Conservation (phyloP, 179 eudicot species). For the Gypsophila paniculata region DNA sequence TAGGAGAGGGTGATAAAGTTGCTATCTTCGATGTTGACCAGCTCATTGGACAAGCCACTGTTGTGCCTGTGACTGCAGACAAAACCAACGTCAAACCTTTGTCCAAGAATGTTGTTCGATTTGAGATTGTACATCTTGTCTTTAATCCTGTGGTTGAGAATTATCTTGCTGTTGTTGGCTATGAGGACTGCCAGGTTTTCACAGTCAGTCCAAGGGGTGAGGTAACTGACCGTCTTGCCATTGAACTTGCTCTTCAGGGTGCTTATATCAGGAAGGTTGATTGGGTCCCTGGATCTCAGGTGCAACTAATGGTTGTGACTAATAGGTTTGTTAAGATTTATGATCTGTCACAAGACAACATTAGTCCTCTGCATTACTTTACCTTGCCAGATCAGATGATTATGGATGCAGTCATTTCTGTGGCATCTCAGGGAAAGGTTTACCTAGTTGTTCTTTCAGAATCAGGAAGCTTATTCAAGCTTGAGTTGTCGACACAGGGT, state of each 20-base stretch:
- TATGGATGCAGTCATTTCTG: conserved; percentile 72
- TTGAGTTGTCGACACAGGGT: conserved; percentile 67
- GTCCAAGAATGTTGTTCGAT: conserved; percentile 89
- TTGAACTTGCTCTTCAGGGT: conserved; percentile 98
- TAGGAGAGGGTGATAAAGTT: conserved; percentile 98
- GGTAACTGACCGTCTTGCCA: conserved; percentile 90
- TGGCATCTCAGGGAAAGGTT: conserved; percentile 69
- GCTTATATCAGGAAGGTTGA: conserved; percentile 92
- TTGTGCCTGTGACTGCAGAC: conserved; percentile 95
- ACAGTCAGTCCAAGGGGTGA: conserved; percentile 96
- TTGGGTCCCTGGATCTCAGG: conserved; percentile 99
- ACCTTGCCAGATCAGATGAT: conserved; percentile 74
- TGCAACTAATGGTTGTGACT: conserved; percentile 96
- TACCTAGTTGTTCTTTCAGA: conserved; percentile 85
- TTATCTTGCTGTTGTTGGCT: conserved; percentile 94
- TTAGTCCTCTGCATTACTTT: conserved; percentile 92
- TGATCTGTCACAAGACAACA: conserved; percentile 93
- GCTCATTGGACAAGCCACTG: conserved; percentile 94
- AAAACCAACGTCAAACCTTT: conserved; percentile 97
- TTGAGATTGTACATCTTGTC: conserved; percentile 92
- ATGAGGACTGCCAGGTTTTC: conserved; percentile 98
- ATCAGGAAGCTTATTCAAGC: conserved; percentile 71
- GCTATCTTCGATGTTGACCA: conserved; percentile 99
- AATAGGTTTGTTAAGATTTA: conserved; percentile 90
- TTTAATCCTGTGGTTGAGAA: conserved; percentile 87